Evolutionary conservation across 176 grass and related monocot genomes (phyloP).

Genomic region (Oryza longistaminata): DNA sequence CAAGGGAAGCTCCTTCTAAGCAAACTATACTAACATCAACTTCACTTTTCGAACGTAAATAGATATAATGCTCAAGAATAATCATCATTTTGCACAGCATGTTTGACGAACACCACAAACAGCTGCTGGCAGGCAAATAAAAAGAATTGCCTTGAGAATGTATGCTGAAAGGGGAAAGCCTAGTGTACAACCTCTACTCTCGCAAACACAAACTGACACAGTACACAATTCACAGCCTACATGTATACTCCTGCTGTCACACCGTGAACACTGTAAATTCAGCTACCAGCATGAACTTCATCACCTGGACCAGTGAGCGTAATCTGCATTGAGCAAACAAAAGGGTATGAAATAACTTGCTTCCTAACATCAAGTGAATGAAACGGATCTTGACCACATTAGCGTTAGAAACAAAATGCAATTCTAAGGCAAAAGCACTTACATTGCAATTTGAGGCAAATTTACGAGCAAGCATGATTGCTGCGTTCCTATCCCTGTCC

Average conservation of each 20-base stretch:
- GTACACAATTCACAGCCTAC: conserved; percentile 49
- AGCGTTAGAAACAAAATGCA: background rate
- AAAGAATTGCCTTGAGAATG: conserved; percentile 61
- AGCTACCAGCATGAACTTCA: conserved; percentile 32
- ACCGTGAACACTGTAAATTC: background rate
- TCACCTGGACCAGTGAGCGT: conserved; percentile 41
- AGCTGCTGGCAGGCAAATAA: conserved; percentile 48
- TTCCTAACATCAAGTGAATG: background rate
- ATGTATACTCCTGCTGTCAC: conserved; percentile 41
- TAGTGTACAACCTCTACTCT: conserved; percentile 45
- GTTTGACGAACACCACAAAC: conserved; percentile 9
- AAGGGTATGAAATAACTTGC: background rate
- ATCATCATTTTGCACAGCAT: conserved; percentile 9
- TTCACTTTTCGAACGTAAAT: background rate
- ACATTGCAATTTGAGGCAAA: conserved; percentile 90
- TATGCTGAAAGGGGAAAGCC: conserved; percentile 40
- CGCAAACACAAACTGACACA: conserved; percentile 28
- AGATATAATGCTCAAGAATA: conserved; percentile 9
- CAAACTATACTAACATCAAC: conserved; percentile 8
- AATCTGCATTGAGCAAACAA: conserved; percentile 28
- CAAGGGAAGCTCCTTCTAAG: background rate
- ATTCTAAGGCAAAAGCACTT: conserved; percentile 21
- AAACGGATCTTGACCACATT: background rate
- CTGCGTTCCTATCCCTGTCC: conserved; percentile 89
- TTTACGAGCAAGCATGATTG: conserved; percentile 83